These are phyloP conservation scores for Tolypocladium cylindrosporum DNA, from an alignment of 2,329 filamentous ascomycete genomes.

Conservation along the genomic window DNA sequence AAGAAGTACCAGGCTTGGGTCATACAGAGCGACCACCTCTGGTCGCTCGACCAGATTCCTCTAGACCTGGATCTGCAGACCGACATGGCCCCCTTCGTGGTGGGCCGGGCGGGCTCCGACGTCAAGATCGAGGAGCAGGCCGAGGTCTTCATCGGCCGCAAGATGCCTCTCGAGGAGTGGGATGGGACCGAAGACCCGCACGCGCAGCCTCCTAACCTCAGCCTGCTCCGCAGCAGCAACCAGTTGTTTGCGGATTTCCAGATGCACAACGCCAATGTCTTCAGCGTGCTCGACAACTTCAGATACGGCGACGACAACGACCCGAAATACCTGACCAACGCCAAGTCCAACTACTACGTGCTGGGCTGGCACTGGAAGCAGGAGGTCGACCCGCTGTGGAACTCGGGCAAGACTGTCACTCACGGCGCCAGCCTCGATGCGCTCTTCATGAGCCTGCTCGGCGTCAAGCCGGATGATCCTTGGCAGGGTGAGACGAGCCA, in stretches of 20 bases:
- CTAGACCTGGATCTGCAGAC: conserved; percentile 23
- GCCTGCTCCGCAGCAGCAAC: conserved; percentile 14
- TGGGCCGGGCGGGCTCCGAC: conserved; percentile 3
- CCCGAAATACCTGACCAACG: conserved; percentile 12
- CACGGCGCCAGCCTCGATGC: conserved; percentile 8
- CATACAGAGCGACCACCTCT: conserved; percentile 26
- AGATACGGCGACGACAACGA: conserved; percentile 11
- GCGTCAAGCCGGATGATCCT: neutral
- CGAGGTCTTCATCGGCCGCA: conserved; percentile 30
- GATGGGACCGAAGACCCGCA: neutral
- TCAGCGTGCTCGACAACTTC: conserved; percentile 29
- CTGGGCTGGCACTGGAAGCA: conserved; percentile 27
- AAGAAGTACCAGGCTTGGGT: conserved; percentile 20
- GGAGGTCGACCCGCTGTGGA: conserved; percentile 11
- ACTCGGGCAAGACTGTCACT: neutral
- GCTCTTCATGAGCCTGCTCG: conserved; percentile 12
- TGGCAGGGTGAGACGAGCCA: conserved; percentile 1
- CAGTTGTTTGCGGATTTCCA: conserved; percentile 31
- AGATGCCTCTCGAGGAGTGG: conserved; percentile 9
- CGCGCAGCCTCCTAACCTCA: conserved; percentile 3
- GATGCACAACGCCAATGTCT: conserved; percentile 29
- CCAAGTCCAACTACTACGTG: conserved; percentile 25
- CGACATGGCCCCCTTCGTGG: conserved; percentile 29
- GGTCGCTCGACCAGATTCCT: conserved; percentile 19
- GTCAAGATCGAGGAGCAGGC: conserved; percentile 24